Evolutionary conservation across 345 rosid genomes (phyloP).

Genomic region (Pugionium dolabratum): DNA sequence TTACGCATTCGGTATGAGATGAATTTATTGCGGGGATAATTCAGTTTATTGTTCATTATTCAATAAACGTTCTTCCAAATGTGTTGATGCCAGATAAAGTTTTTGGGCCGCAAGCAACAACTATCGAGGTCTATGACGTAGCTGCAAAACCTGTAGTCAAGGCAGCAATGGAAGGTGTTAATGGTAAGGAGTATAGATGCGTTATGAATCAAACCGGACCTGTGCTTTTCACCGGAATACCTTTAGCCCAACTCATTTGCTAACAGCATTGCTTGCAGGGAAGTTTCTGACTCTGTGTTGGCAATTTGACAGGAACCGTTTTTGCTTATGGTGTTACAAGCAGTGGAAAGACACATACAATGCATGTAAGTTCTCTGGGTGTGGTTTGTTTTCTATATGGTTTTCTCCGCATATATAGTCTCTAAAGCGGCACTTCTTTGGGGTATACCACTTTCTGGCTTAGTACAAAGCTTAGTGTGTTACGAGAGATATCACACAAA

Average conservation of each 20-base stretch:
- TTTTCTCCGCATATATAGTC: not conserved
- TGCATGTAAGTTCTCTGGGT: slow-evolving; percentile 63
- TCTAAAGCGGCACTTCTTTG: not conserved
- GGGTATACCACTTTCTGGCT: slow-evolving; percentile 12
- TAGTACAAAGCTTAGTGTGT: not conserved
- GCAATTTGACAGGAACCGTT: slow-evolving; percentile 74
- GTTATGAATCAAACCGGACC: not conserved
- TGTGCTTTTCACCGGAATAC: not conserved
- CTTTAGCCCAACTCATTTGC: not conserved
- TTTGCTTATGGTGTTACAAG: slow-evolving; percentile 99
- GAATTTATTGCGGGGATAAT: too few species aligned
- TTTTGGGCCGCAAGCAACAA: slow-evolving; percentile 75
- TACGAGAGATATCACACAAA: not conserved
- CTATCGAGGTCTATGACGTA: slow-evolving; percentile 86
- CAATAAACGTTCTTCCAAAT: not conserved
- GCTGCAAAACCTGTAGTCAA: slow-evolving; percentile 96
- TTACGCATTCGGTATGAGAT: slow-evolving; percentile 75
- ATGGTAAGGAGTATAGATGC: slow-evolving; percentile 56
- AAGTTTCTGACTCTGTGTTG: slow-evolving; percentile 9
- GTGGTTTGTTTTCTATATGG: slow-evolving; percentile 36
- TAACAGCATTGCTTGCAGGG: slow-evolving; percentile 3
- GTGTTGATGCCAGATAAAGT: slow-evolving; percentile 65
- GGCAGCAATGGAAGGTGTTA: slow-evolving; percentile 99
- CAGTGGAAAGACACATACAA: slow-evolving; percentile 98
- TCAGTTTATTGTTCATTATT: too few species aligned